Evolutionary conservation across 305 asterid species (phyloP).

Genomic region (Coffea humblotiana): DNA sequence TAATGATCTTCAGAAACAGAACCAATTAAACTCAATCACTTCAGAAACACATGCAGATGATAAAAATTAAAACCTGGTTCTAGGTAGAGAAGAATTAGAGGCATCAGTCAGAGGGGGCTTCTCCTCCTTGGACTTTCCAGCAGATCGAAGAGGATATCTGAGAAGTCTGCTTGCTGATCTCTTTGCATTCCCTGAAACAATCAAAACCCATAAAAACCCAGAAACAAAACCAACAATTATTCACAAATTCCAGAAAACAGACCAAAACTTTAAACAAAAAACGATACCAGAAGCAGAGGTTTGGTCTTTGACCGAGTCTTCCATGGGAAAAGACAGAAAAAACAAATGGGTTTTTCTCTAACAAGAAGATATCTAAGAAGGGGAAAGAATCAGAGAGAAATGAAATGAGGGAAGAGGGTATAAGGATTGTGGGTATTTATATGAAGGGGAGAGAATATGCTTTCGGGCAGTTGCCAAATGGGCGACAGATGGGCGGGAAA

Average conservation of each 20-base stretch:
- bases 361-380: not conserved
- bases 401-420: not conserved
- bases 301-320: slow-evolving; percentile 55
- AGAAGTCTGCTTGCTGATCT: slow-evolving; percentile 64
- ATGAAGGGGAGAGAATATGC: not conserved
- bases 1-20: slow-evolving; percentile 1
- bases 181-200: slow-evolving; percentile 29
- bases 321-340: slow-evolving; percentile 34
- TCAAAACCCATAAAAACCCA: not conserved
- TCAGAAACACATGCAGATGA: not conserved
- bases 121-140: slow-evolving; percentile 57
- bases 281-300: slow-evolving; percentile 58
- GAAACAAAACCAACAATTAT: not conserved
- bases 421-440: not conserved
- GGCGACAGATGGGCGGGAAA: slow-evolving; percentile 23
- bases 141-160: slow-evolving; percentile 88
- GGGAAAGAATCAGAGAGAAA: not conserved
- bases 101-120: slow-evolving; percentile 60
- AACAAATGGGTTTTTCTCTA: not conserved
- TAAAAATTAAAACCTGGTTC: slow-evolving; percentile 39
- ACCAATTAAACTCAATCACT: not conserved
- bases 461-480: slow-evolving; percentile 10
- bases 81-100: slow-evolving; percentile 51
- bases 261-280: not conserved
- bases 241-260: not conserved